Base-by-base conservation (phyloP, 1,284 basidiomycete genomes). In the Rhizoctonia solani region DNA sequence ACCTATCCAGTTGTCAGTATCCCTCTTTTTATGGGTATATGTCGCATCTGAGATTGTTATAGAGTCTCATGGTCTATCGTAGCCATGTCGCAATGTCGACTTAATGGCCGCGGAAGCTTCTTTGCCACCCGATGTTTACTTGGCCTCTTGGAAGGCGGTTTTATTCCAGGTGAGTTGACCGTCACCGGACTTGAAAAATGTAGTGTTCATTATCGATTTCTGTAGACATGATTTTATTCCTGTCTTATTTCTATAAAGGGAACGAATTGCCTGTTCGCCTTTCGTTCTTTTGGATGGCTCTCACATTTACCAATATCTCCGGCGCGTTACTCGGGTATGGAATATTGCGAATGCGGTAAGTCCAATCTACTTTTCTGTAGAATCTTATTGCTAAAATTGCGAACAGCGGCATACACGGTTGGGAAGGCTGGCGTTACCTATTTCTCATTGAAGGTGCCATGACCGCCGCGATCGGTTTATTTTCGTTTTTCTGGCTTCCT, bases 241-340 rank as follows among this genome's bases (percentile, higher is more conserved):
- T 88, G 19, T 87, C 85, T 1, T 89, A 89, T 73, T 90, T 85
- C 72, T 89, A 89, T 74, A 87, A 19, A n/a, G 27, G 44, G 16
- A 47, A 19, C 29, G 47, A 71, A 68, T 47, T 91, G 1, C 87
- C 88, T 0, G 75, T 89, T 49, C 84, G 89, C 1, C 77, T 90
- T 6, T 82, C 85, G 0, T 77, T 82, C 50, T 90, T 90, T 77
- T 90, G 86, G 87, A 82, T 86, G 70, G 87, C 85, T 30, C 80
- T 81, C 16, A 79, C 83, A 69, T 66, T 84, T 8, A 82, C 81
- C 61, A 76, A 75, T 19, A 83, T 88, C 42, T 50, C 84, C 0
- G 80, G 79, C n/a, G 82, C 82, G 54, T 88, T 90, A 76, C 73
- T 89, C 4, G 87, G 85, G 0, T 85, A 82, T n/a, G 87, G 87